A percentile compares a stretch with the other conserved stretches of the same genome.
Conservation (phyloP, 2,329 filamentous ascomycete species). For the Lasiodiplodia citricola region DNA sequence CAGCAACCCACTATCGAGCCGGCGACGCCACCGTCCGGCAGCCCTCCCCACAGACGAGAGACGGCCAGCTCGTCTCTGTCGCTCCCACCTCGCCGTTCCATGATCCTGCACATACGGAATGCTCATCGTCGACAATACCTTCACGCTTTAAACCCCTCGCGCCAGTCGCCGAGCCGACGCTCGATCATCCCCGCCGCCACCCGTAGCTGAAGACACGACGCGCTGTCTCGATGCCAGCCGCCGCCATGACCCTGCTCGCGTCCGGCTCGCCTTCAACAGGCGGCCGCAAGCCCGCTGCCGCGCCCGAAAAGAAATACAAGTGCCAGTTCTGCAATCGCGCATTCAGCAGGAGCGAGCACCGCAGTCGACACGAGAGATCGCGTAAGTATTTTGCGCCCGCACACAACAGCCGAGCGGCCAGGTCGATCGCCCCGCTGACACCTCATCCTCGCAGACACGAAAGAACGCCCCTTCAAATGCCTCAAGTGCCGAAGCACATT, state of each 20-base stretch:
- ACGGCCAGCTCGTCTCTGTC: constrained; percentile 27
- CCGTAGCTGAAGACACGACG: constrained; percentile 23
- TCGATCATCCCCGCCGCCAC: constrained; percentile 20
- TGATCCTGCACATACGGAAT: constrained; percentile 28
- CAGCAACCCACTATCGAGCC: background rate
- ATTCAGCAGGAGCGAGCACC: constrained; percentile 96
- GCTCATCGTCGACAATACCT: constrained; percentile 26
- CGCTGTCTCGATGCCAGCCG: constrained; percentile 59
- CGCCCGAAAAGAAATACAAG: constrained; percentile 98
- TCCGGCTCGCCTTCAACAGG: constrained; percentile 69
- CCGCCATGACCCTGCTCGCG: constrained; percentile 66
- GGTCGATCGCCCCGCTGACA: constrained; percentile 27
- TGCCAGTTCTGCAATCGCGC: constrained; percentile 98
- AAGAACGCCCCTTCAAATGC: constrained; percentile 98
- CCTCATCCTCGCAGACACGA: constrained; percentile 74
- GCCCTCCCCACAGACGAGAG: constrained; percentile 23
- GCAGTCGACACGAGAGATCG: constrained; percentile 94
- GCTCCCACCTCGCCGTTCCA: constrained; percentile 23
- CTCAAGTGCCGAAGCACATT: constrained; percentile 98
- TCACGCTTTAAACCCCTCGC: constrained; percentile 27
- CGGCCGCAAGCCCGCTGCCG: constrained; percentile 73
- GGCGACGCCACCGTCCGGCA: constrained; percentile 20
- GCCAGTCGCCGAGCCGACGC: constrained; percentile 27
- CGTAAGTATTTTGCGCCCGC: constrained; percentile 70
- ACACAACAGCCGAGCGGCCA: constrained; percentile 33